These are phyloP conservation scores for Sphaerostilbella broomeana DNA, from an alignment of 2,329 filamentous ascomycete genomes.

Conservation along the genomic window DNA sequence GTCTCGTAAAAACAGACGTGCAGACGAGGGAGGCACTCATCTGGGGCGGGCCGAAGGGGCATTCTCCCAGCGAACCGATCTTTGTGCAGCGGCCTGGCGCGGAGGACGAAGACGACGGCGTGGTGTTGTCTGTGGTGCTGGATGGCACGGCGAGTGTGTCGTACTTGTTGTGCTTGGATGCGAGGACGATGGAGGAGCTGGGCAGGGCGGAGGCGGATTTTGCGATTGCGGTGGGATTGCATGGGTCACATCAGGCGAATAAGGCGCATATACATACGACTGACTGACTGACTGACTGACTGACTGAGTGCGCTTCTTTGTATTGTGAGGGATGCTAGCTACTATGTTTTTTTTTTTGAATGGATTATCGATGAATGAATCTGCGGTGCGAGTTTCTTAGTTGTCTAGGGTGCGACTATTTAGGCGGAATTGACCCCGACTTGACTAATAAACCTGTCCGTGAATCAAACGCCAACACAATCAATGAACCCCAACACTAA, in stretches of 20 bases:
- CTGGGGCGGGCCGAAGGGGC: conserved; percentile 52
- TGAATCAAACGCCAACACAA: no score
- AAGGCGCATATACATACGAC: not conserved
- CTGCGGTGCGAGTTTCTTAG: no score
- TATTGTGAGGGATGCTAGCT: no score
- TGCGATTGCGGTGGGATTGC: conserved; percentile 58
- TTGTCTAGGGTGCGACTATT: no score
- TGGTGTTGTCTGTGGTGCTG: conserved; percentile 56
- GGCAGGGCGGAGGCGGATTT: conserved; percentile 58
- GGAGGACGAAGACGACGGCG: conserved; percentile 54
- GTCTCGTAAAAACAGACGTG: conserved; percentile 59
- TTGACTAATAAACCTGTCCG: no score
- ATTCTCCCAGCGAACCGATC: conserved; percentile 64
- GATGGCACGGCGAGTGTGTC: conserved; percentile 53
- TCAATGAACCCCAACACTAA: no score
- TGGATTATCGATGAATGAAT: no score
- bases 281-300: not conserved
- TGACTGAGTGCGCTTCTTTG: no score
- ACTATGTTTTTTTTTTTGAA: no score
- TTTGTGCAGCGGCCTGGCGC: conserved; percentile 48
- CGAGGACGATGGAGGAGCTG: conserved; percentile 54
- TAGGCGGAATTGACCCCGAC: no score
- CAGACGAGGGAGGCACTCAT: conserved; percentile 42
- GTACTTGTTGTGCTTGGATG: conserved; percentile 61
- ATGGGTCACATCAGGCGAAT: conserved; percentile 45